Base-by-base conservation (phyloP, 2,329 filamentous ascomycete genomes). In the Rutstroemia sp. region DNA sequence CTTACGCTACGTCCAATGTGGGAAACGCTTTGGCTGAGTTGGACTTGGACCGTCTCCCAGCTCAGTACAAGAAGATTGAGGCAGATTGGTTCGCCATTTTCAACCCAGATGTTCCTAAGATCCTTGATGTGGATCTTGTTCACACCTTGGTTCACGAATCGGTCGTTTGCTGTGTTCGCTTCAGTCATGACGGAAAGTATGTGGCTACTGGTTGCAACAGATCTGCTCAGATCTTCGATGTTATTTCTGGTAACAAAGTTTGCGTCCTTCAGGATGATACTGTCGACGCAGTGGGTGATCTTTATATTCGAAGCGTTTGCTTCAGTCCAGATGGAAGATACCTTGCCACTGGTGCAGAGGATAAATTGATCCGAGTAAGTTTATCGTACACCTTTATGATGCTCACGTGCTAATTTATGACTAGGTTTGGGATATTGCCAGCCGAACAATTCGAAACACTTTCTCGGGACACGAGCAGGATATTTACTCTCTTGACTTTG, bases 151-250 rank as follows among this genome's bases (percentile, higher is more conserved):
- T 85, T 59, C 94, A 99, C 69, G 90, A 96, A 70, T 97, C 92
- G 66, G 94, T 99, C 3, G 94, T 99, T 1, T 99, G 94, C 79
- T 99, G 94, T 71, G 94, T 99, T 38, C 83, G 94, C 58, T 99
- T 99, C 78, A 97, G 92, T 71, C 83, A 88, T 55, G 94, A 99
- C 69, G 94, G 94, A 64, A 92, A 95, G 69, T 96, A 90, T 65
- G 88, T 99, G 55, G 94, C 94, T 7, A 99, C 94, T 5, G 94
- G 94, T 45, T 97, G 94, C 79, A 99, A 99, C 73, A 81, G 92
- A 62, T 96, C 91, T n/a, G 94, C 94, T n/a, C 92, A 97, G 73
- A 99, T 99, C 66, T 99, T 94, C 72, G 94, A 99, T 63, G 92
- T 97, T 44, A 80, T 83, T 66, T 88, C 83, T 16, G 94, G 94